Evolutionary conservation across 352 stramenopile genomes (phyloP).

Genomic region (Globisporangium middletonii): DNA sequence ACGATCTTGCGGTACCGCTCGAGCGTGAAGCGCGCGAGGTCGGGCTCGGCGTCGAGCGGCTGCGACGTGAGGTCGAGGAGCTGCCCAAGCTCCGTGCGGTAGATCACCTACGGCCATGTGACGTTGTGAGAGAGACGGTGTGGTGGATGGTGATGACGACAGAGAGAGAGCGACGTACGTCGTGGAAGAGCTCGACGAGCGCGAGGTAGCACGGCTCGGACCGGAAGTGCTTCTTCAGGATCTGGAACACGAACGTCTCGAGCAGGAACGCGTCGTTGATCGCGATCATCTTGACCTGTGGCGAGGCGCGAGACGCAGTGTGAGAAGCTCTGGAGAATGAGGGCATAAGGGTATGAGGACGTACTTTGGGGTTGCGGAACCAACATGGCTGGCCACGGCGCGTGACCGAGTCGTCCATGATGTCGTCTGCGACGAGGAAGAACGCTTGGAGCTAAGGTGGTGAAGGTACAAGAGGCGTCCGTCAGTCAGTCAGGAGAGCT

Average conservation of each 20-base stretch:
- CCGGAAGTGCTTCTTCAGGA: constrained; percentile 87
- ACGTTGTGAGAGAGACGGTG: neutral
- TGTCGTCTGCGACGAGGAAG: constrained; percentile 98
- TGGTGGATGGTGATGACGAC: too few relatives aligned
- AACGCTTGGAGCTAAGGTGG: constrained; percentile 92
- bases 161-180: constrained; percentile 30
- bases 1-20: constrained; percentile 94
- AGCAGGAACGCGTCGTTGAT: constrained; percentile 97
- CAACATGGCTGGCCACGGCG: constrained; percentile 96
- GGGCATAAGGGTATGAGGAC: constrained; percentile 4
- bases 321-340: too few relatives aligned
- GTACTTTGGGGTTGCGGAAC: constrained; percentile 84
- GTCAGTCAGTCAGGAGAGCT: too few relatives aligned
- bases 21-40: constrained; percentile 92
- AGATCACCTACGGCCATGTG: constrained; percentile 83
- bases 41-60: constrained; percentile 66
- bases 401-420: constrained; percentile 97
- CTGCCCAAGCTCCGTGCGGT: constrained; percentile 97
- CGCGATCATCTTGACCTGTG: constrained; percentile 88
- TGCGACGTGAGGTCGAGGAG: constrained; percentile 89
- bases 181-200: constrained; percentile 95
- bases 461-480: neutral
- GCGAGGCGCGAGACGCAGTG: too few relatives aligned
- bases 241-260: constrained; percentile 90
- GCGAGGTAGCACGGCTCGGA: constrained; percentile 84